A percentile compares a stretch with the other conserved stretches of the same genome.
Evolutionary conservation across 1,284 basidiomycete genomes (phyloP).

Genomic region (Malassezia psittaci): DNA sequence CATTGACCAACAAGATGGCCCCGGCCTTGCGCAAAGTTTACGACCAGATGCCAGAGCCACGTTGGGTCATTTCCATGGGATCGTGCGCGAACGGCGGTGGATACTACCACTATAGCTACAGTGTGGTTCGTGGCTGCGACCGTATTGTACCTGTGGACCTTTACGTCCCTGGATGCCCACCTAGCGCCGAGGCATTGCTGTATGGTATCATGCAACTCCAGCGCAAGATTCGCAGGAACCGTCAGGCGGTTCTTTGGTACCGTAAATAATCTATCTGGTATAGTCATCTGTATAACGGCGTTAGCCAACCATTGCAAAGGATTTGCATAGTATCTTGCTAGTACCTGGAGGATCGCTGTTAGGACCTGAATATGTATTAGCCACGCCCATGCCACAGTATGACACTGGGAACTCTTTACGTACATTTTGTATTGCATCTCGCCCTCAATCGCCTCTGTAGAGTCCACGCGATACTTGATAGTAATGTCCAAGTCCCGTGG

Average conservation of each 20-base stretch:
- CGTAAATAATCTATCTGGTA: slow-evolving; percentile 29
- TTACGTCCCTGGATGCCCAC: slow-evolving; percentile 69
- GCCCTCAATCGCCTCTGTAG: slow-evolving; percentile 20
- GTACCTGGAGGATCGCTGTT: background rate
- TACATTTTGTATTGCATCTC: slow-evolving; percentile 47
- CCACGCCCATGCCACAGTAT: background rate
- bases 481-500: slow-evolving; percentile 44
- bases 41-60: slow-evolving; percentile 47
- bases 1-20: slow-evolving; percentile 99
- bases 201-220: slow-evolving; percentile 68
- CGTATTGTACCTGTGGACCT: slow-evolving; percentile 97
- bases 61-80: slow-evolving; percentile 98
- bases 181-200: slow-evolving; percentile 73
- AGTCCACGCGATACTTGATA: slow-evolving; percentile 35
- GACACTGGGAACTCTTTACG: slow-evolving; percentile 1
- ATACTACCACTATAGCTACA: slow-evolving; percentile 91
- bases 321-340: background rate
- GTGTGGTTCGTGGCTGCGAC: slow-evolving; percentile 97
- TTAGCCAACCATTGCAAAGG: no score
- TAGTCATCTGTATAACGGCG: background rate
- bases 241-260: slow-evolving; percentile 83
- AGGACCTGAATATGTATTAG: slow-evolving; percentile 11
- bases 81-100: slow-evolving; percentile 97
- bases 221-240: slow-evolving; percentile 85
- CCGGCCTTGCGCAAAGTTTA: slow-evolving; percentile 52